Base-by-base conservation (phyloP, 2,329 filamentous ascomycete genomes). In the Alternaria brassicicola region DNA sequence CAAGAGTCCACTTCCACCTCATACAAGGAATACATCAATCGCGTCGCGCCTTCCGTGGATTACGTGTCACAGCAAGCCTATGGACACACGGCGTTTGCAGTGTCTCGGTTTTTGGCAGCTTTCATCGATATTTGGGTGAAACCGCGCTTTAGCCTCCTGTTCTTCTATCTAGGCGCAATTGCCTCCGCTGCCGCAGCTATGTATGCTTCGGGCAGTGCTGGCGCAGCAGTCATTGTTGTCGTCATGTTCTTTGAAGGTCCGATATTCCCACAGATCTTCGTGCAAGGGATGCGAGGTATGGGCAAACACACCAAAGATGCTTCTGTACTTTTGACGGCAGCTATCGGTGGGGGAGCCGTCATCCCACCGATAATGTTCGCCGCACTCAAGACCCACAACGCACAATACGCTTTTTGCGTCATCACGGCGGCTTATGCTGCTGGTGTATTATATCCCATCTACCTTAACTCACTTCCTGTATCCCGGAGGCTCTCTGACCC, bases 181-280 rank as follows among this genome's bases (percentile, higher is more conserved):
- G 73, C 83, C 21, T 84, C 84, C 61, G 73, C 80, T 2, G 79
- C 79, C 0, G 78, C 86, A 4, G 80, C 79, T 21, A 87, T 86
- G 80, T 78, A 80, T 39, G 65, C 68, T 0, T 59, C 63, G n/a
- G 68, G 70, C 8, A 55, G 80, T 1, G 70, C 74, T 3, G 82
- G 80, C 5, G 76, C 84, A 3, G 78, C 79, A 2, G 79, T 84
- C 69, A 73, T 81, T 13, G 76, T 85, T 52, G 75, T 88, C 62
- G 66, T 85, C 45, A 86, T 83, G 68, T 83, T 87, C 62, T 86
- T 87, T 63, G 84, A 88, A 74, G 85, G 85, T 9, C 85, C 86
- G 4, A 77, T 84, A 3, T 88, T 88, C 73, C 80, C 83, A 38
- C 81, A 86, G 47, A 84, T 87, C 53, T 88, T 84, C 63, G 84